phyloP scores from a whole-genome alignment of 1,284 basidiomycete species.

The Ceratobasidium theobromae region DNA sequence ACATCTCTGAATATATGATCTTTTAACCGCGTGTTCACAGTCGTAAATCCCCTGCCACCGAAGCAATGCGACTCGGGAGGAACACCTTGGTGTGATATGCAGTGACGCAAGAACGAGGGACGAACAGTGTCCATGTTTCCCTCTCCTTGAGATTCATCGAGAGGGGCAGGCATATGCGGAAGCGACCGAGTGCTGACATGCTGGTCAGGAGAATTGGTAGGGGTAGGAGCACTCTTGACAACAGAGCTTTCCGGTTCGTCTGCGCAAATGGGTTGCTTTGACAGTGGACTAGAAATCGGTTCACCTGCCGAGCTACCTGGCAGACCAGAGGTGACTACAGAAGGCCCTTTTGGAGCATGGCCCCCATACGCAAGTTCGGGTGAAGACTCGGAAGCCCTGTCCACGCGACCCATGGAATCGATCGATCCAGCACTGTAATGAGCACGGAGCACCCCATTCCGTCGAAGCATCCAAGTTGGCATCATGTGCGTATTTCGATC shows the following conservation, averaged over 20 bases:
- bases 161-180: constrained; percentile 1
- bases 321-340: constrained; percentile 7
- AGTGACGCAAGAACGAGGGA: constrained; percentile 13
- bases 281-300: constrained; percentile 28
- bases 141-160: constrained; percentile 8
- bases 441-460: constrained; percentile 40
- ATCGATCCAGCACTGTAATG: constrained; percentile 21
- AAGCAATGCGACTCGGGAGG: constrained; percentile 50
- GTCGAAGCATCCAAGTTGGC: constrained; percentile 86
- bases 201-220: constrained; percentile 25
- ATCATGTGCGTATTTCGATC: constrained; percentile 95
- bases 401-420: background rate
- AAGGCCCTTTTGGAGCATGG: background rate
- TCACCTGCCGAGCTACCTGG: constrained; percentile 1
- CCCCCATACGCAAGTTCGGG: constrained; percentile 15
- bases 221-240: constrained; percentile 8
- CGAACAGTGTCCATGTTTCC: constrained; percentile 30
- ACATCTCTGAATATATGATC: constrained; percentile 91
- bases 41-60: constrained; percentile 86
- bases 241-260: background rate
- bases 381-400: constrained; percentile 17
- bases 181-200: constrained; percentile 12
- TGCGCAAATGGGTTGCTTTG: constrained; percentile 4
- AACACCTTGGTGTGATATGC: constrained; percentile 4
- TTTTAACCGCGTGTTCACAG: constrained; percentile 88